Conservation (phyloP, 768 basidiomycete genomes). For the Tremella yokohamensis region DNA sequence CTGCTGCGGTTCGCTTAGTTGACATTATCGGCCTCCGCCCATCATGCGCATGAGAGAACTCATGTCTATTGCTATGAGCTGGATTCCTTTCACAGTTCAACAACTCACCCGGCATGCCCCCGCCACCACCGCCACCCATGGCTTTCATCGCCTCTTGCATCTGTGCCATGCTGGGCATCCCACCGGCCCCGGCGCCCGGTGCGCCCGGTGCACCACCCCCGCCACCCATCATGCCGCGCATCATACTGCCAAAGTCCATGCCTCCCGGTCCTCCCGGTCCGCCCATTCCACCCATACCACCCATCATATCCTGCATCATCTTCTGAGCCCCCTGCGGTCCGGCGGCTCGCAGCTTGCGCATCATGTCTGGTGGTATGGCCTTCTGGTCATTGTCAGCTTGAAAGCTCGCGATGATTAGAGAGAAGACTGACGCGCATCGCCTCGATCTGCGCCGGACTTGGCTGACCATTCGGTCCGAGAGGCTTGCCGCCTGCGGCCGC, state of each 20-base stretch:
- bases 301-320: constrained; percentile 68
- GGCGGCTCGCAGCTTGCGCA: constrained; percentile 70
- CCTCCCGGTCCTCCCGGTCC: constrained; percentile 36
- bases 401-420: neutral
- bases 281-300: constrained; percentile 34
- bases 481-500: constrained; percentile 78
- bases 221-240: constrained; percentile 83
- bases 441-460: constrained; percentile 87
- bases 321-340: constrained; percentile 67
- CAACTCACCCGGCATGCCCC: constrained; percentile 42
- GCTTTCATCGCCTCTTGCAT: constrained; percentile 93
- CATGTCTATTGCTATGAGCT: constrained; percentile 40
- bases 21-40: constrained; percentile 45
- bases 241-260: constrained; percentile 59
- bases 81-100: neutral
- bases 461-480: constrained; percentile 80
- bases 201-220: constrained; percentile 60
- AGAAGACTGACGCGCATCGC: constrained; percentile 73
- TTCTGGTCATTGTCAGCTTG: constrained; percentile 56
- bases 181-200: constrained; percentile 58
- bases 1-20: no score
- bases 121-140: constrained; percentile 53
- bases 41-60: constrained; percentile 53
- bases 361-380: constrained; percentile 89
- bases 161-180: constrained; percentile 87